Base-by-base conservation (phyloP, 345 rosid genomes). In the Laguncularia racemosa region DNA sequence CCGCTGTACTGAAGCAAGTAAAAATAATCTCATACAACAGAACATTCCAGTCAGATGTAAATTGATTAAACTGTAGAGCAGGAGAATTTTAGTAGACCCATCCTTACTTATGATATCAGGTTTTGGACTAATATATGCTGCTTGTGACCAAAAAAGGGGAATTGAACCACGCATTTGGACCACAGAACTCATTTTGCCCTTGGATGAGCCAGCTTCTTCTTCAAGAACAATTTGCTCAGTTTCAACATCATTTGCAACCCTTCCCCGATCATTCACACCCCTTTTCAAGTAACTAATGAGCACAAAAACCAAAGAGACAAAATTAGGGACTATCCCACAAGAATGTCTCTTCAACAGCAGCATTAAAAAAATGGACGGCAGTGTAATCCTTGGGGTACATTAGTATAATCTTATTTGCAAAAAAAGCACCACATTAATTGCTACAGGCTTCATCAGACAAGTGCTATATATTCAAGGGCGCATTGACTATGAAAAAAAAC, bases 61-160 rank as follows among this genome's bases (percentile, higher is more conserved):
- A 18, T 16, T 12, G 10, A 60, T 16, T 26, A 61, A 59, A 10
- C 53, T 48, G 50, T 18, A 38, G 57, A 45, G 46, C 38, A 66
- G 58, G 61, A 9, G 14, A 14, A n/a, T 54, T 60, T 16, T 56
- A 67, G 62, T 2, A 46, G 28, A 61, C 58, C 45, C 56, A 60
- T 63, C 63, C 89, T 78, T 74, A 93, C 99, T 71, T 72, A 93
- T 79, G 66, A 93, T 93, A 77, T 93, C 97, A 70, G 99, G 99
- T 77, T 89, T 93, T 14, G 97, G 95, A 72, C 99, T 93, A 64
- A 93, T 82, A 13, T 97, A 93, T 69, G 97, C 95, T 77, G 84
- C 99, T 74, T 93, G 99, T 6, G 96, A 89, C 99, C 99, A 93
- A 76, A 89, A 93, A 76, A 93, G 96, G 45, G 99, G 97, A 68